Conservation (phyloP, 139 green algal species). For the Nannochloris sp. region DNA sequence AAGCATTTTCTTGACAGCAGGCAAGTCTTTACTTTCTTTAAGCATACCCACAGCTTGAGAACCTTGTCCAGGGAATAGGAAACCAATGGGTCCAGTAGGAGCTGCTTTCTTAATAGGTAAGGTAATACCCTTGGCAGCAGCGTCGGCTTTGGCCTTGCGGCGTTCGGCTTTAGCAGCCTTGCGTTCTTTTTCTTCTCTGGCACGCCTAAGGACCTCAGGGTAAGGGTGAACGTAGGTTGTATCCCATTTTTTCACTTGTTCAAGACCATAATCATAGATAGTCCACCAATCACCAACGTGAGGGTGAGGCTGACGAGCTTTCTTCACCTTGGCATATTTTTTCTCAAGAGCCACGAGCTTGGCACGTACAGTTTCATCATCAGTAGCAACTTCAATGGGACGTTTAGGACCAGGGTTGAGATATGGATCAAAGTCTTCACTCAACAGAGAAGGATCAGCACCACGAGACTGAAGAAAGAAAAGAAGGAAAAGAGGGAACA, state of each 20-base stretch:
- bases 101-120: background rate
- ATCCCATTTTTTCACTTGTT: slow-evolving; percentile 63
- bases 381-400: slow-evolving; percentile 47
- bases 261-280: slow-evolving; percentile 89
- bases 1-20: slow-evolving; percentile 77
- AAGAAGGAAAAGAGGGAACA: background rate
- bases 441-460: slow-evolving; percentile 72
- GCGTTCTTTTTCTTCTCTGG: slow-evolving; percentile 25
- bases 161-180: slow-evolving; percentile 23
- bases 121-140: background rate
- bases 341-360: slow-evolving; percentile 62
- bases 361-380: slow-evolving; percentile 33
- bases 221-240: slow-evolving; percentile 67
- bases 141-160: slow-evolving; percentile 16
- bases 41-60: slow-evolving; percentile 49
- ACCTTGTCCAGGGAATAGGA: slow-evolving; percentile 88
- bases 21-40: slow-evolving; percentile 49
- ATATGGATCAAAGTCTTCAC: slow-evolving; percentile 81
- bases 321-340: slow-evolving; percentile 60
- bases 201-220: slow-evolving; percentile 56
- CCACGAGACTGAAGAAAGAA: slow-evolving; percentile 55
- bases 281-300: slow-evolving; percentile 85
- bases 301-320: slow-evolving; percentile 61
- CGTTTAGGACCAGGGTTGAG: slow-evolving; percentile 73
- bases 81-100: slow-evolving; percentile 39